Conservation (phyloP, 495 filamentous ascomycete species). For the Hypomontagnella monticulosa region DNA sequence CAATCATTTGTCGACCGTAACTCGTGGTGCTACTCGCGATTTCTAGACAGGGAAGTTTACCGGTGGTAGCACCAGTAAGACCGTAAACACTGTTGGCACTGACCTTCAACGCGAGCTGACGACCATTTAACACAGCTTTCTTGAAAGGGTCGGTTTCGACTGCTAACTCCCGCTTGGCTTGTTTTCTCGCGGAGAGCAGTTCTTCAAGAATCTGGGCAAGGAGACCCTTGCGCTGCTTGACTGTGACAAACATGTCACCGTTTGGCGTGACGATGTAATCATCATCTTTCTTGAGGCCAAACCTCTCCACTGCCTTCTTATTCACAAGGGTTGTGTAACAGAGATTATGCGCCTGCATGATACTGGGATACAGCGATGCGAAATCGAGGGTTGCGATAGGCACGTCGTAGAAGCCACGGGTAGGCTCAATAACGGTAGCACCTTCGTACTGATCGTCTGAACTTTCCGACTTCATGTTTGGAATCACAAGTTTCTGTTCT, state of each 20-base stretch:
- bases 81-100: slow-evolving; percentile 99
- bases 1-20: slow-evolving; percentile 98
- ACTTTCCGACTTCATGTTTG: slow-evolving; percentile 73
- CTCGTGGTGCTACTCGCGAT: slow-evolving; percentile 97
- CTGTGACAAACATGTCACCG: slow-evolving; percentile 90
- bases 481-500: slow-evolving; percentile 92
- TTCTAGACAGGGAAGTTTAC: slow-evolving; percentile 92
- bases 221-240: slow-evolving; percentile 89
- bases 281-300: slow-evolving; percentile 79
- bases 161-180: slow-evolving; percentile 89
- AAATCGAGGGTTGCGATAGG: slow-evolving; percentile 99
- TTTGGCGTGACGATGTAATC: slow-evolving; percentile 98
- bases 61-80: slow-evolving; percentile 93
- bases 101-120: slow-evolving; percentile 94
- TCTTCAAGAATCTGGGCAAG: slow-evolving; percentile 96
- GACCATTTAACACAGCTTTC: slow-evolving; percentile 96
- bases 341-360: slow-evolving; percentile 98
- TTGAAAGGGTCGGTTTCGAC: slow-evolving; percentile 95
- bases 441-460: slow-evolving; percentile 92
- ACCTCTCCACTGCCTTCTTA: slow-evolving; percentile 77
- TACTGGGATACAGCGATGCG: slow-evolving; percentile 96
- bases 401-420: slow-evolving; percentile 88
- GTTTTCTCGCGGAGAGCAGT: slow-evolving; percentile 86
- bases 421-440: slow-evolving; percentile 97
- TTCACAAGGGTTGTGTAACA: slow-evolving; percentile 97